Conservation (phyloP, 352 stramenopile species). For the Pythium dissimile region DNA sequence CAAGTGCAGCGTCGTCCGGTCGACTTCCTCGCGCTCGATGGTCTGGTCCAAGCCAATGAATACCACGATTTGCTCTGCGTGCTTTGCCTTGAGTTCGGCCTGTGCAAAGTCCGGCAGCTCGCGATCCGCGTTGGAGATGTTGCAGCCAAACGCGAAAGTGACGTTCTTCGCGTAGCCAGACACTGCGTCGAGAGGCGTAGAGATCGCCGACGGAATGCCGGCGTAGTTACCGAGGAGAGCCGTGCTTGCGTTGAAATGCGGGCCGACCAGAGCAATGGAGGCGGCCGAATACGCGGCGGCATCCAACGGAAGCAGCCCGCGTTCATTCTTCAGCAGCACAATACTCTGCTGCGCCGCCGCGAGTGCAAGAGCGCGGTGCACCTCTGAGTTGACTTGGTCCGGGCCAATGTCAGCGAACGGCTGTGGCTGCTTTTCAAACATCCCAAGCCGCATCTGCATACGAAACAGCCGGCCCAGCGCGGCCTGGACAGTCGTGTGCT, state of each 20-base stretch:
- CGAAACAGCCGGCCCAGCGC: slow-evolving; percentile 79
- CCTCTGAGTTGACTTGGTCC: slow-evolving; percentile 44
- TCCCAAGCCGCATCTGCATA: slow-evolving; percentile 85
- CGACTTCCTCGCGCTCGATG: slow-evolving; percentile 66
- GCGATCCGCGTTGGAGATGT: slow-evolving; percentile 45
- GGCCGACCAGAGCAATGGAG: slow-evolving; percentile 68
- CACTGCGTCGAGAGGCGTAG: slow-evolving; percentile 54
- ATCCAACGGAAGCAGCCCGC: slow-evolving; percentile 52
- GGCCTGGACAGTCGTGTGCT: slow-evolving; percentile 47
- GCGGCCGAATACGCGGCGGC: slow-evolving; percentile 17
- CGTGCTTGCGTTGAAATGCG: slow-evolving; percentile 61
- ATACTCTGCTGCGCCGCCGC: slow-evolving; percentile 73
- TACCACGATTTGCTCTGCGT: slow-evolving; percentile 44
- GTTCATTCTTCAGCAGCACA: slow-evolving; percentile 90
- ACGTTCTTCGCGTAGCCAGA: slow-evolving; percentile 27
- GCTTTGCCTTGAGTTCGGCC: slow-evolving; percentile 33
- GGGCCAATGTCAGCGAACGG: slow-evolving; percentile 56
- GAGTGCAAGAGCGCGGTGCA: slow-evolving; percentile 50
- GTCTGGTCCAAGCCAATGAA: slow-evolving; percentile 66
- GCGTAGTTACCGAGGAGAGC: slow-evolving; percentile 77
- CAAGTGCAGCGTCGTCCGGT: slow-evolving; percentile 56
- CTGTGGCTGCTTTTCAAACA: slow-evolving; percentile 81
- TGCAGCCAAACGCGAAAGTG: slow-evolving; percentile 41
- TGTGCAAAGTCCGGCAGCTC: slow-evolving; percentile 39
- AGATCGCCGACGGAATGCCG: slow-evolving; percentile 54